Conservation (phyloP, 352 stramenopile genomes). For the Phytophthora boehmeriae region DNA sequence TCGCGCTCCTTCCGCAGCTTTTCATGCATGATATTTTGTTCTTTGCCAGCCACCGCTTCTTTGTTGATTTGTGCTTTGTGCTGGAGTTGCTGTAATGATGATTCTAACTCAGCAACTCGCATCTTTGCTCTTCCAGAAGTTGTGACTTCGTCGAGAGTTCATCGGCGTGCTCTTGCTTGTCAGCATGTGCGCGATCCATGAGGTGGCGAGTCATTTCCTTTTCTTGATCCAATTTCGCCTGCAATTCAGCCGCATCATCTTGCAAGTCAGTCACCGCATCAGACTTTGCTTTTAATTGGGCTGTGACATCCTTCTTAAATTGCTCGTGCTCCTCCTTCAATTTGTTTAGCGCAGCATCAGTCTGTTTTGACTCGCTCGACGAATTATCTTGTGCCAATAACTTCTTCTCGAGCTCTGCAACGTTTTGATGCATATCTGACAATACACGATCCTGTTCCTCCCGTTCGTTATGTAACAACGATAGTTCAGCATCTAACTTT, state of each 20-base stretch:
- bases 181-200: slow-evolving; percentile 39
- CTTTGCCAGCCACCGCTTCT: slow-evolving; percentile 41
- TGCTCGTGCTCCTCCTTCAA: slow-evolving; percentile 44
- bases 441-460: slow-evolving; percentile 49
- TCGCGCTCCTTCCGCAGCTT: slow-evolving; percentile 60
- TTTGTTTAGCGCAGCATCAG: slow-evolving; percentile 35
- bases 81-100: slow-evolving; percentile 29
- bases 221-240: slow-evolving; percentile 62
- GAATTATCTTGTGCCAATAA: slow-evolving; percentile 11
- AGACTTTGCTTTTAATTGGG: slow-evolving; percentile 38
- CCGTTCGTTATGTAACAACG: slow-evolving; percentile 48
- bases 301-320: slow-evolving; percentile 37
- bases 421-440: slow-evolving; percentile 44
- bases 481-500: slow-evolving; percentile 39
- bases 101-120: slow-evolving; percentile 21
- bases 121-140: slow-evolving; percentile 10
- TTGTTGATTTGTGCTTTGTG: slow-evolving; percentile 44
- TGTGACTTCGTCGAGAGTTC: slow-evolving; percentile 24
- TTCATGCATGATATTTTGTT: slow-evolving; percentile 57
- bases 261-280: neutral
- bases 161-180: slow-evolving; percentile 33
- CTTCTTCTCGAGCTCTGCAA: slow-evolving; percentile 41
- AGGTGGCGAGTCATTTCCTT: slow-evolving; percentile 58
- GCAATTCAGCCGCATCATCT: slow-evolving; percentile 61
- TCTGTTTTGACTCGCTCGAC: slow-evolving; percentile 19